Evolutionary conservation across 148 eudicot species (phyloP).

Genomic region (Chenopodium suecicum): DNA sequence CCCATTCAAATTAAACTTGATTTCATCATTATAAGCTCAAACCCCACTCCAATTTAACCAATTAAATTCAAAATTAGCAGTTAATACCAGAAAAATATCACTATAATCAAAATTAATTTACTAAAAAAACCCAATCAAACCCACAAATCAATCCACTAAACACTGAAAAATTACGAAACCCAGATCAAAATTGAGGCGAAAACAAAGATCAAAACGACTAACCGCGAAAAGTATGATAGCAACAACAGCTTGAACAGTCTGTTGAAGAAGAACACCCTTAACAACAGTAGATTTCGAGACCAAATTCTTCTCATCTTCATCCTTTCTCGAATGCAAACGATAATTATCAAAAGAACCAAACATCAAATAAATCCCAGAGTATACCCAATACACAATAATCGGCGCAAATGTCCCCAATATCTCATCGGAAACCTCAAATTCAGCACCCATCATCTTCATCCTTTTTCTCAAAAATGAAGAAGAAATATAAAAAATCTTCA

Average conservation of each 20-base stretch:
- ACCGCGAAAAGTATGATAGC: slow-evolving; percentile 68
- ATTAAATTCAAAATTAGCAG: background rate
- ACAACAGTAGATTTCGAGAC: slow-evolving; percentile 59
- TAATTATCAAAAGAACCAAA: slow-evolving; percentile 55
- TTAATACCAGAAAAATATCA: too few relatives aligned
- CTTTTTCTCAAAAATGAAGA: background rate
- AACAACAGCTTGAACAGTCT: slow-evolving; percentile 65
- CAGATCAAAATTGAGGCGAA: background rate
- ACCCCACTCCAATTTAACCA: background rate
- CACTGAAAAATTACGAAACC: background rate
- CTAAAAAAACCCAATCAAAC: background rate
- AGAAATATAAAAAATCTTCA: background rate
- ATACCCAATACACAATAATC: slow-evolving; percentile 74
- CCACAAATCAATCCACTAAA: background rate
- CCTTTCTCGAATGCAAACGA: slow-evolving; percentile 63
- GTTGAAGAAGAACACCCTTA: slow-evolving; percentile 85
- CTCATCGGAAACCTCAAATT: slow-evolving; percentile 56
- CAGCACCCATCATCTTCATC: slow-evolving; percentile 30
- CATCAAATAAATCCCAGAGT: slow-evolving; percentile 64
- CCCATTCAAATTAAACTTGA: background rate
- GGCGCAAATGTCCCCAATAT: slow-evolving; percentile 76
- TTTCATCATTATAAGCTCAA: background rate
- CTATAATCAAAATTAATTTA: background rate
- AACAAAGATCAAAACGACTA: slow-evolving; percentile 19
- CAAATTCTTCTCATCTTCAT: slow-evolving; percentile 81